Conservation (phyloP, 2,329 filamentous ascomycete genomes). For the Fusarium burgessii region DNA sequence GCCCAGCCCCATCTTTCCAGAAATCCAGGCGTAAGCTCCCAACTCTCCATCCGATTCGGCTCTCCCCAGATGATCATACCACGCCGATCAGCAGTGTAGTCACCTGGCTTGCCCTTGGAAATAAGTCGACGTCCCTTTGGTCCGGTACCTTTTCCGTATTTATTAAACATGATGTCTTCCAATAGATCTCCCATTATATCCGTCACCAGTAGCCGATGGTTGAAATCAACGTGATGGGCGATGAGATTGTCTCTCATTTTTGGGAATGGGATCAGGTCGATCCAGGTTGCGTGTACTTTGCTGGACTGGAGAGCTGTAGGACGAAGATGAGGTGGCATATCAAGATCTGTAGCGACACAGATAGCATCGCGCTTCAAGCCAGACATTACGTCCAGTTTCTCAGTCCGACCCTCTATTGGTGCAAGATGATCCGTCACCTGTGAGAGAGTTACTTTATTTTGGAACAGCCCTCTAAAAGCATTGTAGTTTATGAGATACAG, state of each 20-base stretch:
- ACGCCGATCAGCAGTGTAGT: background rate
- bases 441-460: constrained; percentile 1
- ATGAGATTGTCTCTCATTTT: constrained; percentile 16
- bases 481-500: constrained; percentile 17
- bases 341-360: background rate
- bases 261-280: constrained; percentile 3
- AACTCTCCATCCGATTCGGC: background rate
- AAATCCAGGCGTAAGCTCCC: constrained; percentile 14
- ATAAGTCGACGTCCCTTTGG: background rate
- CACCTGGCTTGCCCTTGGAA: background rate
- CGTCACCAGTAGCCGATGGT: background rate
- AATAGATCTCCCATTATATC: constrained; percentile 8
- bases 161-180: constrained; percentile 14
- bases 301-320: constrained; percentile 3
- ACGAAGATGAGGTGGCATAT: background rate
- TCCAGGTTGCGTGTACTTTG: background rate
- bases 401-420: background rate
- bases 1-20: constrained; percentile 16
- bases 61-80: constrained; percentile 16
- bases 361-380: constrained; percentile 11
- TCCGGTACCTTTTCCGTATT: constrained; percentile 11
- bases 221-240: background rate
- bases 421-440: background rate
- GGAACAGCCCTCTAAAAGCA: constrained; percentile 8
- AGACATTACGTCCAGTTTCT: constrained; percentile 12